A percentile compares a stretch with the other conserved stretches of the same genome.
Conservation (phyloP, 2,329 filamentous ascomycete species). For the Phialophora expanda region DNA sequence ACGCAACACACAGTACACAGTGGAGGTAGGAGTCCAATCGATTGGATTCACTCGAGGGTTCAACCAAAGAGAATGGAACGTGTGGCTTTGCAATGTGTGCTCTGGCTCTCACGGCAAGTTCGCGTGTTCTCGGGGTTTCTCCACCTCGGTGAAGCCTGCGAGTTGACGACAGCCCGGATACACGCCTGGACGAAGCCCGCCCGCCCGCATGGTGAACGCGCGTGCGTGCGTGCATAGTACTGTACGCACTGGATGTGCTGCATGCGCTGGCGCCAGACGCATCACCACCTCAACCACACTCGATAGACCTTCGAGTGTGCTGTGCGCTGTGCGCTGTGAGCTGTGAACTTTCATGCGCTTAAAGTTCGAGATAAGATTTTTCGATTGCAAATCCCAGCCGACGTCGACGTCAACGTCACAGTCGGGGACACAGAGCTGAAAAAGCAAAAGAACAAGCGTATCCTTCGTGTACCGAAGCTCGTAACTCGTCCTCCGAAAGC, state of each 20-base stretch:
- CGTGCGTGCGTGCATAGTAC: no score
- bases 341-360: background rate
- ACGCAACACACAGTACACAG: no score
- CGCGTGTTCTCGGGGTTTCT: background rate
- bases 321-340: no score
- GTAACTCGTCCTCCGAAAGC: no score
- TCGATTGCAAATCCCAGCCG: background rate
- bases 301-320: no score
- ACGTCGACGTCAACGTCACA: constrained; percentile 12
- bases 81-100: background rate
- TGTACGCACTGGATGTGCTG: no score
- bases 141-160: background rate
- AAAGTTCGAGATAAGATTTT: background rate
- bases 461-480: no score
- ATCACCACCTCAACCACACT: no score
- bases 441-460: background rate
- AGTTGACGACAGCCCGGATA: background rate
- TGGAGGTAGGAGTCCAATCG: no score
- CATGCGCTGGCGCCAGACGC: no score
- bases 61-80: background rate
- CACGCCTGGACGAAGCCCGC: background rate
- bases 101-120: background rate
- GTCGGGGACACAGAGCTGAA: constrained; percentile 7
- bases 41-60: no score
- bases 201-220: no score